phyloP scores from a whole-genome alignment of 2,329 filamentous ascomycete species.

The Cytospora leucostoma region DNA sequence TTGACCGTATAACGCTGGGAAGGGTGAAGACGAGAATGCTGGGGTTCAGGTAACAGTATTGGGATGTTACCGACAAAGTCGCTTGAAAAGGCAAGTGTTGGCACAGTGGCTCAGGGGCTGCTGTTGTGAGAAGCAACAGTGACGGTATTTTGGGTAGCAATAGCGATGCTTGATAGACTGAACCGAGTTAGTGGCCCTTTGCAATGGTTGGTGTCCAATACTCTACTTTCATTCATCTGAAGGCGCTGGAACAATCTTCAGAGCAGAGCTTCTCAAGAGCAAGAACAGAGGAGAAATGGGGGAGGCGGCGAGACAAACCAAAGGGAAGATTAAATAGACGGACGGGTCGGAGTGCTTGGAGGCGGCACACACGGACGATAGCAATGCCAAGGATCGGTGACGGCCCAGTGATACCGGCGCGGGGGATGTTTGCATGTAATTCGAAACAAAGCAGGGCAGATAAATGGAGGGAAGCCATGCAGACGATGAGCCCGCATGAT shows the following conservation, averaged over 20 bases:
- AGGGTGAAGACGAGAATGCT: slow-evolving; percentile 29
- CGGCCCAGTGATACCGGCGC: slow-evolving; percentile 14
- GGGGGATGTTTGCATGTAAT: slow-evolving; percentile 19
- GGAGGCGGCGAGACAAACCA: slow-evolving; percentile 3
- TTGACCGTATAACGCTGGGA: slow-evolving; percentile 26
- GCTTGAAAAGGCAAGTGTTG: not conserved
- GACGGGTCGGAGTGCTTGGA: not conserved
- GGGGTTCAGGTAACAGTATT: slow-evolving; percentile 11
- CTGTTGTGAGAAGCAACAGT: not conserved
- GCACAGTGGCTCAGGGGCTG: slow-evolving; percentile 2
- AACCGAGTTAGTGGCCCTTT: not conserved
- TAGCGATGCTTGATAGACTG: not conserved
- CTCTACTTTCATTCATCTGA: not conserved
- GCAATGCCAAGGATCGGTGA: slow-evolving; percentile 9
- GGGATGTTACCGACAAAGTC: slow-evolving; percentile 11
- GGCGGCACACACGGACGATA: not conserved
- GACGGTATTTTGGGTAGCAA: not conserved
- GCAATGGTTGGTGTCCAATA: not conserved
- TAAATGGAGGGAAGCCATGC: slow-evolving; percentile 10
- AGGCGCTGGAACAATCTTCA: not conserved
- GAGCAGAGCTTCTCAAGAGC: not conserved
- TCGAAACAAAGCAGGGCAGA: slow-evolving; percentile 9
- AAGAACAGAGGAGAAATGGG: not conserved
- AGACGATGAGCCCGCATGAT: slow-evolving; percentile 17
- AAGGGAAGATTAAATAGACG: slow-evolving; percentile 24